Conservation (phyloP, 1,139 yeast species). For the Yamadazyma dushanensis region DNA sequence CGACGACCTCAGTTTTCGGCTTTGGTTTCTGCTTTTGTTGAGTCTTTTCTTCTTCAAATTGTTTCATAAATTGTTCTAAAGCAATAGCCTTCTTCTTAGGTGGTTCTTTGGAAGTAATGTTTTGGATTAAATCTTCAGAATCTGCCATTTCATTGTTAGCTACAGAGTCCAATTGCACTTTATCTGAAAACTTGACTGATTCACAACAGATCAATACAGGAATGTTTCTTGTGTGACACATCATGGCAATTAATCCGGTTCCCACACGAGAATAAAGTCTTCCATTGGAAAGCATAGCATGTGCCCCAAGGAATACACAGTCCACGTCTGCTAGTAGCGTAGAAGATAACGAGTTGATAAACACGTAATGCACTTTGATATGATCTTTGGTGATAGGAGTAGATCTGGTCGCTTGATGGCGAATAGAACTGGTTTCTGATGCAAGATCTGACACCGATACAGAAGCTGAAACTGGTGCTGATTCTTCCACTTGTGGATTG, state of each 20-base stretch:
- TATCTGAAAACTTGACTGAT: slow-evolving; percentile 89
- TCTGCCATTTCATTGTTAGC: slow-evolving; percentile 92
- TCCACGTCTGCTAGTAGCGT: slow-evolving; percentile 79
- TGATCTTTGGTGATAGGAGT: slow-evolving; percentile 36
- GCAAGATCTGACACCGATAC: slow-evolving; percentile 10
- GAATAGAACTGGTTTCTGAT: slow-evolving; percentile 50
- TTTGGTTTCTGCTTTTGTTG: slow-evolving; percentile 17
- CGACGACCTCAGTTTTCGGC: slow-evolving; percentile 9
- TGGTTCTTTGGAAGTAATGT: slow-evolving; percentile 46
- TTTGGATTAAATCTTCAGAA: slow-evolving; percentile 65
- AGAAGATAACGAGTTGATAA: slow-evolving; percentile 77
- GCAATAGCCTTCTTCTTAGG: slow-evolving; percentile 66
- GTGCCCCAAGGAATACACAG: slow-evolving; percentile 92
- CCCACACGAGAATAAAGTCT: slow-evolving; percentile 92
- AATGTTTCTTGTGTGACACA: slow-evolving; percentile 82
- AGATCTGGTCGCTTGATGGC: slow-evolving; percentile 15
- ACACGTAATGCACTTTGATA: slow-evolving; percentile 56
- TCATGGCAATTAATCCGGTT: slow-evolving; percentile 89
- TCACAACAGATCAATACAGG: slow-evolving; percentile 97
- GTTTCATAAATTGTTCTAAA: slow-evolving; percentile 62
- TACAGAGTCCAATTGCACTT: slow-evolving; percentile 93
- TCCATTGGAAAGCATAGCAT: slow-evolving; percentile 95
- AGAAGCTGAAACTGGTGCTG: background rate
- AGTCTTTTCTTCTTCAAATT: slow-evolving; percentile 27
- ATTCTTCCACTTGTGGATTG: slow-evolving; percentile 29